Evolutionary conservation across 169 alveolate genomes (phyloP).

Genomic region (Plasmodium coatneyi): DNA sequence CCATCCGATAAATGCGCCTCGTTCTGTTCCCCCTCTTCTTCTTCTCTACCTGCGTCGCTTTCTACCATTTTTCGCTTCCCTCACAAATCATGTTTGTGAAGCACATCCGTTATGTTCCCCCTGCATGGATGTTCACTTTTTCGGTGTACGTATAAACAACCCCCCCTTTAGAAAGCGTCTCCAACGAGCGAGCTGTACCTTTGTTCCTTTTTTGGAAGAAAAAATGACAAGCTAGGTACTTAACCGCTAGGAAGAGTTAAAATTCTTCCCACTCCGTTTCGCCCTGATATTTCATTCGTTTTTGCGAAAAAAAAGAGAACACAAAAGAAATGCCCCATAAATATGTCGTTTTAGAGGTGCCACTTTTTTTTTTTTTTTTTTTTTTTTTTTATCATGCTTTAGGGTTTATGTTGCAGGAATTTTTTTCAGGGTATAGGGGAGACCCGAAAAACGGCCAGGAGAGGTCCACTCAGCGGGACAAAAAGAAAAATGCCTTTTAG

Average conservation of each 20-base stretch:
- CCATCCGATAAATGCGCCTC: conserved; percentile 16
- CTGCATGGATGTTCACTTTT: background rate
- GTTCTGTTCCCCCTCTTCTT: background rate
- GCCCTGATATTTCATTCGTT: background rate
- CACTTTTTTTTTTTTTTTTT: background rate
- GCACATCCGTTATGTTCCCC: background rate
- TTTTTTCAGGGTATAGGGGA: background rate
- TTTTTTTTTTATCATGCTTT: background rate
- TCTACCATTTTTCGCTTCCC: background rate
- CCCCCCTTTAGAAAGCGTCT: background rate
- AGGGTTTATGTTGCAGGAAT: background rate
- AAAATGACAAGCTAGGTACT: background rate
- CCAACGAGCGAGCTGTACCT: background rate
- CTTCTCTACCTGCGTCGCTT: background rate
- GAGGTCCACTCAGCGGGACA: background rate
- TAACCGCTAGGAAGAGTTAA: background rate
- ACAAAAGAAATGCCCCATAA: background rate
- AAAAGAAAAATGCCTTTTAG: background rate
- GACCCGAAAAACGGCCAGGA: background rate
- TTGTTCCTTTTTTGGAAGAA: background rate
- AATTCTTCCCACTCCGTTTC: background rate
- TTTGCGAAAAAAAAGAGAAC: background rate
- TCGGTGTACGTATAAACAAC: background rate
- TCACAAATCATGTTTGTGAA: background rate
- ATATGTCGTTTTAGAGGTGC: background rate